A percentile compares a stretch with the other conserved stretches of the same genome.
phyloP scores from a whole-genome alignment of 345 rosid species.

The Citrus hindsii region DNA sequence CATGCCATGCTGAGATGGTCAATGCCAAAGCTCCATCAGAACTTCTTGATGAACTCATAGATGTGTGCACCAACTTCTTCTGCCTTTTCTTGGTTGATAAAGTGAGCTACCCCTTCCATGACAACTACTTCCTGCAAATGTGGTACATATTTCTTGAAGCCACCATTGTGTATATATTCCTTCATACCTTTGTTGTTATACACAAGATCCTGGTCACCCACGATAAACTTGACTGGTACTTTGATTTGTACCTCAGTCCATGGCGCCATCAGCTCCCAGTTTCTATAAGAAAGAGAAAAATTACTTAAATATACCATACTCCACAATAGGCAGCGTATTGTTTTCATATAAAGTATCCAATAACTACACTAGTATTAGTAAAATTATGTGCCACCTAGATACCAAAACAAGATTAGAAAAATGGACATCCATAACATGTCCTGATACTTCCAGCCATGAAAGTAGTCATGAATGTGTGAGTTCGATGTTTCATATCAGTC shows the following conservation, averaged over 20 bases:
- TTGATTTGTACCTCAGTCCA: slow-evolving; percentile 58
- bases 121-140: slow-evolving; percentile 69
- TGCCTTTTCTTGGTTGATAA: slow-evolving; percentile 63
- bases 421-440: background rate
- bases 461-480: background rate
- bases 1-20: background rate
- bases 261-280: slow-evolving; percentile 76
- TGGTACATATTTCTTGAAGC: slow-evolving; percentile 60
- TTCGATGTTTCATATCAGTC: background rate
- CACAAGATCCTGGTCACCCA: slow-evolving; percentile 68
- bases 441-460: background rate
- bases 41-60: slow-evolving; percentile 61
- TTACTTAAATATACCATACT: background rate
- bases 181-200: slow-evolving; percentile 57
- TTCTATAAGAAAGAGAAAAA: slow-evolving; percentile 39
- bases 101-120: slow-evolving; percentile 85
- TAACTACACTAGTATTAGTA: background rate
- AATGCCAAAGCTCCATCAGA: slow-evolving; percentile 21
- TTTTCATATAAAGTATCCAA: background rate
- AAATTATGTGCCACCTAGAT: background rate
- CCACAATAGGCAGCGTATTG: background rate
- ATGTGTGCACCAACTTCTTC: slow-evolving; percentile 63
- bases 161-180: slow-evolving; percentile 54
- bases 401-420: background rate
- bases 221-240: slow-evolving; percentile 81